Base-by-base conservation (phyloP, 345 rosid species). In the Gossypium sturtianum region DNA sequence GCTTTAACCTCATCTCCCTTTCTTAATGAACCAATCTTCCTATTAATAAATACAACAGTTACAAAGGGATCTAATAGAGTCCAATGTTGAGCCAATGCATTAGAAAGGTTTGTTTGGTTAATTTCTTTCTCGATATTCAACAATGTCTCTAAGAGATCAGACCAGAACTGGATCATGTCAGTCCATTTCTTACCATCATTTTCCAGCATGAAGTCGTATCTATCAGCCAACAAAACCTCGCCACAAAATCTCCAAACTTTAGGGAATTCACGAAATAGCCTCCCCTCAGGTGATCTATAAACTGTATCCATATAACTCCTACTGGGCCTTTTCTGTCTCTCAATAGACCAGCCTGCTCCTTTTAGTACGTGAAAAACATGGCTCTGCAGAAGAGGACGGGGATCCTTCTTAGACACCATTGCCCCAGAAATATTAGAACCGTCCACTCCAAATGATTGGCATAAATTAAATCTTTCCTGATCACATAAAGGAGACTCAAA, bases 11-110 rank as follows among this genome's bases (percentile, higher is more conserved):
- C 81, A 54, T 79, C 85, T 75, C 97, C 97, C 77, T 87, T 94
- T 84, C 91, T 94, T 82, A 94, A 83, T 23, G 81, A 80, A 65
- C 90, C 90, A 79, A 92, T 80, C 87, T 88, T 90, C 85, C 86
- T 90, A 61, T 87, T 84, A 80, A 92, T 81, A 82, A 86, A 90
- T 65, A 90, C 87, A 80, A 75, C 93, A 74, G 82, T 85, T 70
- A 94, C 97, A 84, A 94, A 94, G 77, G 98, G 98, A 79, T 94
- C 97, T 75, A 94, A 86, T 49, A 86, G 74, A 77, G 75, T 84
- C 98, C 98, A 94, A 71, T 71, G 79, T 81, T 75, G 89, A 72
- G 90, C 88, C 82, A 90, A 83, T 34, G 78, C 80, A 71, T 71
- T 73, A n/a, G 71, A 77, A 80, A 77, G 78, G 76, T 82, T 81